These are phyloP conservation scores for Niebla homalea DNA, from an alignment of 495 filamentous ascomycete species.

Conservation along the genomic window DNA sequence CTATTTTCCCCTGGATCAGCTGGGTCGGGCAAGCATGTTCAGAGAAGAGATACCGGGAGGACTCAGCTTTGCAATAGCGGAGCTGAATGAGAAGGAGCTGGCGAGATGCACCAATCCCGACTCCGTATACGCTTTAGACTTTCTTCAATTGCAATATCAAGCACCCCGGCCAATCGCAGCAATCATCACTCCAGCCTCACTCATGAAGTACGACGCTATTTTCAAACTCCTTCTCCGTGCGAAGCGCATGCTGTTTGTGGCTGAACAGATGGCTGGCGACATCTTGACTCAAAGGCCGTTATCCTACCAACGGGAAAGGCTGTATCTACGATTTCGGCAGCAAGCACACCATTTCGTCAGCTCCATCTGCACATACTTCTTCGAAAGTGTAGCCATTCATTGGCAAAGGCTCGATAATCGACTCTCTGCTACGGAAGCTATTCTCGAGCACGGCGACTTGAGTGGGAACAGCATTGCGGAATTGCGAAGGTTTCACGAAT, in stretches of 20 bases:
- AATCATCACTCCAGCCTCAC: slow-evolving; percentile 51
- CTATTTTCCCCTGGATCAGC: slow-evolving; percentile 31
- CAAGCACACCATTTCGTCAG: slow-evolving; percentile 69
- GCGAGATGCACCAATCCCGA: slow-evolving; percentile 65
- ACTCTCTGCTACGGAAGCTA: slow-evolving; percentile 47
- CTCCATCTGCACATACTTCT: slow-evolving; percentile 57
- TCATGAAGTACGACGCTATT: slow-evolving; percentile 70
- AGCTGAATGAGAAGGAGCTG: slow-evolving; percentile 61
- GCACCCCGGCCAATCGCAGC: slow-evolving; percentile 58
- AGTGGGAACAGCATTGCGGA: slow-evolving; percentile 45
- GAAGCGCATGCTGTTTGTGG: slow-evolving; percentile 66
- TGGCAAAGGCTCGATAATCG: slow-evolving; percentile 59
- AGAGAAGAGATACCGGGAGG: slow-evolving; percentile 58
- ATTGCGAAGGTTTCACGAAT: slow-evolving; percentile 59
- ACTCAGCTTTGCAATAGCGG: slow-evolving; percentile 77
- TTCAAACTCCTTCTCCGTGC: slow-evolving; percentile 69
- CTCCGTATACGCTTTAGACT: slow-evolving; percentile 76
- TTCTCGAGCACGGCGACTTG: slow-evolving; percentile 35
- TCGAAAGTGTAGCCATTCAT: slow-evolving; percentile 56
- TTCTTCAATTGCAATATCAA: slow-evolving; percentile 74
- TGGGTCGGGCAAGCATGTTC: slow-evolving; percentile 13
- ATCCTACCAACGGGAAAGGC: slow-evolving; percentile 7
- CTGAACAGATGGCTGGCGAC: slow-evolving; percentile 40
- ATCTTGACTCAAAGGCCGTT: slow-evolving; percentile 31
- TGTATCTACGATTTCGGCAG: slow-evolving; percentile 46